Conservation (phyloP, 2,329 filamentous ascomycete genomes). For the Ophiocordyceps unilateralis region DNA sequence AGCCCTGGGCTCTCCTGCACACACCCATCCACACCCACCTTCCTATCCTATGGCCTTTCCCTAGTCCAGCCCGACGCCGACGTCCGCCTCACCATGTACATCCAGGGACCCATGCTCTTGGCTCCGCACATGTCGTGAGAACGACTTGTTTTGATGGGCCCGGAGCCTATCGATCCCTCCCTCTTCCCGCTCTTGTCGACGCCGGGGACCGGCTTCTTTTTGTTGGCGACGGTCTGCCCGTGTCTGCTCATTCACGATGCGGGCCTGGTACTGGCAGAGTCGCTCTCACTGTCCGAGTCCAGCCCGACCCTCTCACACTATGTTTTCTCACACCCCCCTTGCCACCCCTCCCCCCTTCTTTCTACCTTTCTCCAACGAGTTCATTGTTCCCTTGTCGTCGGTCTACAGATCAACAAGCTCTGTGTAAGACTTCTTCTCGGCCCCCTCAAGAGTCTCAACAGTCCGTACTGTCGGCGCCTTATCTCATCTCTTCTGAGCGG, state of each 20-base stretch:
- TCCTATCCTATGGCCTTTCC: not conserved
- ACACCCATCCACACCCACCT: constrained; percentile 1
- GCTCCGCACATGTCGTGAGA: constrained; percentile 1
- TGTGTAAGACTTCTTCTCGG: too few relatives aligned
- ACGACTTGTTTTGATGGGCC: constrained; percentile 2
- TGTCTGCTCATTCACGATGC: not conserved
- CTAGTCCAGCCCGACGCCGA: constrained; percentile 2
- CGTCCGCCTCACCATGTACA: not conserved
- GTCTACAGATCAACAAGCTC: too few relatives aligned
- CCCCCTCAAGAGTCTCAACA: not conserved
- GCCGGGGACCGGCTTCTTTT: constrained; percentile 3
- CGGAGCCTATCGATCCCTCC: constrained; percentile 13
- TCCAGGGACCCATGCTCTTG: not conserved
- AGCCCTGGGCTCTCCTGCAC: constrained; percentile 1
- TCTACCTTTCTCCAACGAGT: not conserved
- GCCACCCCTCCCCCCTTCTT: not conserved
- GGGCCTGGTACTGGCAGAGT: not conserved
- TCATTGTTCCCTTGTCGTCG: too few relatives aligned
- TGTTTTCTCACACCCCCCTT: not conserved
- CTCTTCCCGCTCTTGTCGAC: constrained; percentile 10
- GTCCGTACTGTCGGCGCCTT: constrained; percentile 2
- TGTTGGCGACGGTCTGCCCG: too few relatives aligned
- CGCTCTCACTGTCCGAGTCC: not conserved
- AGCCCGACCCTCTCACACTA: not conserved
- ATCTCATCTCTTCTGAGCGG: constrained; percentile 3